Evolutionary conservation across 2,329 filamentous ascomycete genomes (phyloP), one percentile per base, ranked within the genome.

Genomic region (Aspergillus sp.): DNA sequence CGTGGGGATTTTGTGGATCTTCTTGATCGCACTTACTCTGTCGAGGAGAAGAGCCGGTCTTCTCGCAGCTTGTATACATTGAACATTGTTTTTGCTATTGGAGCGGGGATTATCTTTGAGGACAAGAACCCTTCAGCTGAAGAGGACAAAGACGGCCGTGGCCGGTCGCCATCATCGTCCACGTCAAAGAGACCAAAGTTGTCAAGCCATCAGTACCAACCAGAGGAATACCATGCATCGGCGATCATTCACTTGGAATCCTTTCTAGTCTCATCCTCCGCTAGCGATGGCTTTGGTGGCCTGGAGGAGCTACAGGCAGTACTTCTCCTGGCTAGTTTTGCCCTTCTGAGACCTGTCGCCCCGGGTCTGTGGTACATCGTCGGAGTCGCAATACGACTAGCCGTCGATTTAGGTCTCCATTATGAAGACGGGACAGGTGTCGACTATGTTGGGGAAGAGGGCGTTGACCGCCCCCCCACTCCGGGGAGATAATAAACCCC

Each of bases 301-400:
- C 67, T 97, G 33, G 90, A 96, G 63, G 90, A 96, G 60, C 72
- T 97, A 40, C 91, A 97, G 62, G 90, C 90, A n/a, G 90, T 97
- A 6, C 70, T 97, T 39, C 73, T 97, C 34, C 75, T 97, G 37
- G 90, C 91, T 36, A 90, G 90, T 43, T 95, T 97, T 73, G 91
- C 91, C 6, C 74, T 98, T 39, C 75, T 97, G 50, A 79, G 91
- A 43, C 93, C 93, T 1, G 90, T 97, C 19, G 89, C 91, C 1
- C 91, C 91, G 0, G 93, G 93, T 10, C 72, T 97, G 36, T 97
- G 91, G 91, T 97, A 97, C 67, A 97, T 97, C 49, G 88, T 94
- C 47, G 93, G 93, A 8, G 90, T 96, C 35, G 91, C 91, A 5
- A 86, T 95, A 47, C 84, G 93, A 32, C 69, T 97, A 41, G 91